Conservation (phyloP, 202 grass and related monocot genomes). For the Zoysia matrella region DNA sequence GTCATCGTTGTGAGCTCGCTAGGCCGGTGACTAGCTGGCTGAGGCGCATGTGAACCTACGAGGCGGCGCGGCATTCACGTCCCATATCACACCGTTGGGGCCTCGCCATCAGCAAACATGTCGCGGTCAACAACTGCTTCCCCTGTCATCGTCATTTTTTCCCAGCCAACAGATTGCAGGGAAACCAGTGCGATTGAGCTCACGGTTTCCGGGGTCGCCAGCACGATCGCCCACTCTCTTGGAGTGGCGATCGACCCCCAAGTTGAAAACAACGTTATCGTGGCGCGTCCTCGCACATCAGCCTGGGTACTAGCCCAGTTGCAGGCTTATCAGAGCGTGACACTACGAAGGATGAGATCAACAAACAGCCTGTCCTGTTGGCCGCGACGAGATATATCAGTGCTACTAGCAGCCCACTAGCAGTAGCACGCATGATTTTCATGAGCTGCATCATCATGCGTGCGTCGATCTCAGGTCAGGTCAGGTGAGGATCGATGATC, state of each 20-base stretch:
- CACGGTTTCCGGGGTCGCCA: constrained; percentile 6
- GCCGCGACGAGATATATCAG: not conserved
- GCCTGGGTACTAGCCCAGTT: not conserved
- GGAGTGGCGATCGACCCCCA: not conserved
- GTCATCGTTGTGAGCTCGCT: not conserved
- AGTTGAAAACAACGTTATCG: constrained; percentile 9
- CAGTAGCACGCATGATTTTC: not conserved
- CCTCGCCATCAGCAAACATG: constrained; percentile 40
- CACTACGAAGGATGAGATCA: not conserved
- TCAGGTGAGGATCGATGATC: not conserved
- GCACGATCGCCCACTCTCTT: constrained; percentile 20
- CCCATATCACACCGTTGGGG: not conserved
- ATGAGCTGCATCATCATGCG: not conserved
- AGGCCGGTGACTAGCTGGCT: not conserved
- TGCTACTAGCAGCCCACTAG: no score
- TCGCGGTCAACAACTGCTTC: not conserved
- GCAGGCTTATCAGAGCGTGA: not conserved
- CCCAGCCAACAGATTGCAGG: constrained; percentile 21
- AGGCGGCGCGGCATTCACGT: not conserved
- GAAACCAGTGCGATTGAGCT: constrained; percentile 7
- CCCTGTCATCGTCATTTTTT: not conserved
- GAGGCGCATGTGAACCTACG: constrained; percentile 35
- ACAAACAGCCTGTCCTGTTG: not conserved
- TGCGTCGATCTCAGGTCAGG: not conserved
- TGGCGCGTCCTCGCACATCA: not conserved